Evolutionary conservation across 768 basidiomycete species (phyloP).

Genomic region (Cyclocybe aegerita): DNA sequence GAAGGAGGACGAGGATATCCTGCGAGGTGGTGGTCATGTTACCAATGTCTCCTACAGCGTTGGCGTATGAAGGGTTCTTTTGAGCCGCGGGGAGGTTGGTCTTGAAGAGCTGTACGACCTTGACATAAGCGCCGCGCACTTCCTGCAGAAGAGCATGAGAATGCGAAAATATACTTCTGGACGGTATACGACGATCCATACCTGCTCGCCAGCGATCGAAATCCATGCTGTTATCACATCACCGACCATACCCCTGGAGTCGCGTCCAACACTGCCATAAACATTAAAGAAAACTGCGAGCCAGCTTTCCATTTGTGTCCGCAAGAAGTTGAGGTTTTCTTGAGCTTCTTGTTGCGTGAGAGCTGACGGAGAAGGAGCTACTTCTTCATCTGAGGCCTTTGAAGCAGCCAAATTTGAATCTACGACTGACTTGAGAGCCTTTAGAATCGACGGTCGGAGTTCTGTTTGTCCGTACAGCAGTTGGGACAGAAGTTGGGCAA

Average conservation of each 20-base stretch:
- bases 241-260: slow-evolving; percentile 74
- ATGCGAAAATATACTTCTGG: not conserved
- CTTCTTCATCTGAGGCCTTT: slow-evolving; percentile 17
- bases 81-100: slow-evolving; percentile 52
- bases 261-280: slow-evolving; percentile 82
- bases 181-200: slow-evolving; percentile 25
- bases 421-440: slow-evolving; percentile 77
- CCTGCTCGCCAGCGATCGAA: slow-evolving; percentile 71
- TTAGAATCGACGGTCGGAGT: slow-evolving; percentile 80
- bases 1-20: slow-evolving; percentile 83
- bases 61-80: slow-evolving; percentile 26
- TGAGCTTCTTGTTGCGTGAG: slow-evolving; percentile 60
- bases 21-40: slow-evolving; percentile 64
- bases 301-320: slow-evolving; percentile 86
- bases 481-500: slow-evolving; percentile 90
- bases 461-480: slow-evolving; percentile 88
- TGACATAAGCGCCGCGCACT: slow-evolving; percentile 76
- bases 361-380: slow-evolving; percentile 32
- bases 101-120: slow-evolving; percentile 71
- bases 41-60: slow-evolving; percentile 35
- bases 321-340: slow-evolving; percentile 70
- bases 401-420: slow-evolving; percentile 67
- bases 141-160: slow-evolving; percentile 41
- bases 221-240: slow-evolving; percentile 90
- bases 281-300: slow-evolving; percentile 95